Evolutionary conservation across 257 asterid species (phyloP).

Genomic region (Nicotiana otophora): DNA sequence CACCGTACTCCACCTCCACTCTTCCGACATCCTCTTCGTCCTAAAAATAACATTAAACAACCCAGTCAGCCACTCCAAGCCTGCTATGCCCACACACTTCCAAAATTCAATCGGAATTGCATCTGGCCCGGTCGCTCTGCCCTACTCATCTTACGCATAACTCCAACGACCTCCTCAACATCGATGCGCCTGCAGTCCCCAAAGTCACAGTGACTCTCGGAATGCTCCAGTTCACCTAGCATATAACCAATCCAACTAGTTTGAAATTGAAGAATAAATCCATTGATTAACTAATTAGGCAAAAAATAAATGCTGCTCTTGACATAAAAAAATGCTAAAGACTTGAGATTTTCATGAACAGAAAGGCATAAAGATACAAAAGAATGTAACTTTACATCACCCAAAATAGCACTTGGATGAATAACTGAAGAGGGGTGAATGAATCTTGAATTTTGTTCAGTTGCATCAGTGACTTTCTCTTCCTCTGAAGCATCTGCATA

Average conservation of each 20-base stretch:
- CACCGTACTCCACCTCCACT: no score
- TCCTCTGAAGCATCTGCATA: constrained; percentile 44
- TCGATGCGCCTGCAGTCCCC: no score
- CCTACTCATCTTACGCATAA: no score
- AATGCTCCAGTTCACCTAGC: no score
- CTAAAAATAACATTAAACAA: no score
- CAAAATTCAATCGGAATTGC: no score
- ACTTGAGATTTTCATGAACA: not conserved
- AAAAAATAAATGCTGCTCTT: not conserved
- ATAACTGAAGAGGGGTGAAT: constrained; percentile 69
- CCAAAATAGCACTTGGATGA: constrained; percentile 60
- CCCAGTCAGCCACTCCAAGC: no score
- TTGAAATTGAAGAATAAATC: not conserved
- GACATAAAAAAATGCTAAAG: not conserved
- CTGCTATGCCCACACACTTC: no score
- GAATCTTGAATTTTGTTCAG: constrained; percentile 21
- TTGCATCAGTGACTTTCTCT: constrained; percentile 23
- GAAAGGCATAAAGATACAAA: not conserved
- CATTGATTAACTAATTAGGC: not conserved
- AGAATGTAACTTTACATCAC: constrained; percentile 43
- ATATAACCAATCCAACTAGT: not conserved
- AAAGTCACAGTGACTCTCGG: no score
- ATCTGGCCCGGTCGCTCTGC: no score
- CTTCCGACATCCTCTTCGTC: no score
- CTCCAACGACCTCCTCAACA: no score